Conservation (phyloP, 1,284 basidiomycete genomes). For the Boletellus dicymbophilus region DNA sequence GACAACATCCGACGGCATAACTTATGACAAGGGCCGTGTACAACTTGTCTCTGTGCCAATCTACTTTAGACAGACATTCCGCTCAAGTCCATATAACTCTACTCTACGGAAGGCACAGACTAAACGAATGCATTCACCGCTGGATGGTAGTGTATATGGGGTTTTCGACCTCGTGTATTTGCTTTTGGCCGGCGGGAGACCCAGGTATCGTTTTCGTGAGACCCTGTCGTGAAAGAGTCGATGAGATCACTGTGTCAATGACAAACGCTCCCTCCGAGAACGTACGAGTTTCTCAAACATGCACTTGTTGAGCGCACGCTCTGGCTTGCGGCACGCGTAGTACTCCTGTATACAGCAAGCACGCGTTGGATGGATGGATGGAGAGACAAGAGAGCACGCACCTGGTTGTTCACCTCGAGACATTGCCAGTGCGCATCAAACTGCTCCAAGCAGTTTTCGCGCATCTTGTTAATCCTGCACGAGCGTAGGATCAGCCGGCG, state of each 20-base stretch:
- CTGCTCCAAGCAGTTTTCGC: conserved; percentile 87
- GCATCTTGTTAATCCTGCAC: conserved; percentile 88
- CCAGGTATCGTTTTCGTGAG: conserved; percentile 94
- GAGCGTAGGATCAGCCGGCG: not conserved
- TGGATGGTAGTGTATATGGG: conserved; percentile 82
- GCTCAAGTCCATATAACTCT: no score
- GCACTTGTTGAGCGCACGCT: conserved; percentile 91
- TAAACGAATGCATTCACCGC: conserved; percentile 47
- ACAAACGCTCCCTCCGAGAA: conserved; percentile 23
- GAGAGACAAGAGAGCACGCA: conserved; percentile 30
- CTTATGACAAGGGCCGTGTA: no score
- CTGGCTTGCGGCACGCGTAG: conserved; percentile 88
- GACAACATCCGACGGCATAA: conserved; percentile 27
- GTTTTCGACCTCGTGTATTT: conserved; percentile 88
- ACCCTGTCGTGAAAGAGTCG: conserved; percentile 55
- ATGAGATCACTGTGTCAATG: not conserved
- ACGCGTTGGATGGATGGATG: not conserved
- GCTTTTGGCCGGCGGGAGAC: conserved; percentile 80
- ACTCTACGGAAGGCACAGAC: conserved; percentile 19
- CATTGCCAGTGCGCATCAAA: conserved; percentile 97
- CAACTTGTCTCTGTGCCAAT: no score
- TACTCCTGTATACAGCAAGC: conserved; percentile 59
- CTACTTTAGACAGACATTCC: no score
- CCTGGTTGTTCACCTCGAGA: conserved; percentile 95
- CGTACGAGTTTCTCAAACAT: conserved; percentile 95